Evolutionary conservation across 192 early-diverging fungal genomes (phyloP).

Genomic region (Podila epigama): DNA sequence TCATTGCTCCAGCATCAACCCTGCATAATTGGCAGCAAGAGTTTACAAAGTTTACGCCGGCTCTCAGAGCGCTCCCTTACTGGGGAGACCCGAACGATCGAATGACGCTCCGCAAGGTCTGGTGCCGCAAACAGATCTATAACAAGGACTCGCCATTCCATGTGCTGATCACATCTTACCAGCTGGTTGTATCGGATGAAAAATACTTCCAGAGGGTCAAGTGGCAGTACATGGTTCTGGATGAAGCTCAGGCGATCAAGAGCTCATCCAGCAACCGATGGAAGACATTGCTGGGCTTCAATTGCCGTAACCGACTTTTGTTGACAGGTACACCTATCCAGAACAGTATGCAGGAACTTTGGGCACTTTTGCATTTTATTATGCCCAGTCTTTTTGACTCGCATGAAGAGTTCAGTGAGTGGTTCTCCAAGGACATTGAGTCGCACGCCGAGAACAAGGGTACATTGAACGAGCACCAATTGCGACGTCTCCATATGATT

Average conservation of each 20-base stretch:
- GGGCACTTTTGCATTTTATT: conserved; percentile 93
- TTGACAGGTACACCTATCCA: conserved; percentile 95
- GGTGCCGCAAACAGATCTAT: conserved; percentile 76
- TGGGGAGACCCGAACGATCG: conserved; percentile 88
- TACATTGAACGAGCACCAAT: conserved; percentile 83
- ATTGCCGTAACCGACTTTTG: conserved; percentile 84
- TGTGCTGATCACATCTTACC: conserved; percentile 89
- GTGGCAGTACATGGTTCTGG: conserved; percentile 97
- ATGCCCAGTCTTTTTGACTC: conserved; percentile 96
- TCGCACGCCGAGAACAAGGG: conserved; percentile 86
- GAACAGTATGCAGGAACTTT: conserved; percentile 94
- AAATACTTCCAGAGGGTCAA: conserved; percentile 81
- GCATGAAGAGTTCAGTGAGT: conserved; percentile 93
- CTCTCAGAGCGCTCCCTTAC: conserved; percentile 82
- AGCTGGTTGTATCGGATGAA: conserved; percentile 83
- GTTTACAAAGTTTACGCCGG: conserved; percentile 80
- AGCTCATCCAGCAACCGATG: conserved; percentile 85
- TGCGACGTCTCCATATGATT: conserved; percentile 87
- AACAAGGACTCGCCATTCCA: conserved; percentile 84
- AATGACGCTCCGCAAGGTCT: conserved; percentile 81
- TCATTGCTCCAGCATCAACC: conserved; percentile 88
- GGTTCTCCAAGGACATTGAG: conserved; percentile 95
- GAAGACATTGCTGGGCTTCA: conserved; percentile 84
- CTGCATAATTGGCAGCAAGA: conserved; percentile 96
- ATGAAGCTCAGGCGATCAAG: conserved; percentile 96